Base-by-base conservation (phyloP, 108 stramenopile genomes). In the Skeletonema costatum region DNA sequence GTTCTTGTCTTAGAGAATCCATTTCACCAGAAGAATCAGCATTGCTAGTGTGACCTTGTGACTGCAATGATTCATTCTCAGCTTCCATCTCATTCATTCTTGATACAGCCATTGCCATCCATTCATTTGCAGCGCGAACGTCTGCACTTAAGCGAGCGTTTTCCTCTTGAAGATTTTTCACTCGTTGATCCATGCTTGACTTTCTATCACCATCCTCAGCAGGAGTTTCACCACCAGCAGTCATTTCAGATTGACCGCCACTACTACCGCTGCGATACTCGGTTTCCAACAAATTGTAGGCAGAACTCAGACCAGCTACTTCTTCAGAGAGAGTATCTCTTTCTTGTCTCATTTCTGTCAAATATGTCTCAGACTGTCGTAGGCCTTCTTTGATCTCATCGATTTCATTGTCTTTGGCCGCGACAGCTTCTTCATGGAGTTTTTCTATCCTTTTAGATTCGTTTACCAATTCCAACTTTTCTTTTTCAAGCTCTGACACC, bases 21-120 rank as follows among this genome's bases (percentile, higher is more conserved):
- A 74, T 0, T 41, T 76, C 67, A 48, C 38, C 51, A 16, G 65
- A 30, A 1, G 59, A 32, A 41, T 3, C 42, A 73, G 10, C 53
- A 44, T 63, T 51, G 48, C 17, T 71, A 32, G 25, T 60, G 16
- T 30, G 71, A n/a, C 76, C 71, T 51, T 68, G 68, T 11, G 76
- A 68, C 25, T 35, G 62, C 60, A 85, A 66, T 7, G 71, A 61
- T 48, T 73, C 68, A 56, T 86, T 90, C 48, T 81, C 71, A 2
- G 58, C 46, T 8, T 77, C 85, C 87, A 94, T 87, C 41, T 88
- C 90, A 50, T 92, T 87, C 84, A 94, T 89, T 68, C 76, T 80
- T 32, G 85, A 64, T 29, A 91, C 89, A n/a, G 93, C 93, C 90
- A 92, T 91, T 13, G 82, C 51, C 93, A 94, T 94, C 93, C 93